Evolutionary conservation across 768 basidiomycete genomes (phyloP).

Genomic region (Suillus americanus): DNA sequence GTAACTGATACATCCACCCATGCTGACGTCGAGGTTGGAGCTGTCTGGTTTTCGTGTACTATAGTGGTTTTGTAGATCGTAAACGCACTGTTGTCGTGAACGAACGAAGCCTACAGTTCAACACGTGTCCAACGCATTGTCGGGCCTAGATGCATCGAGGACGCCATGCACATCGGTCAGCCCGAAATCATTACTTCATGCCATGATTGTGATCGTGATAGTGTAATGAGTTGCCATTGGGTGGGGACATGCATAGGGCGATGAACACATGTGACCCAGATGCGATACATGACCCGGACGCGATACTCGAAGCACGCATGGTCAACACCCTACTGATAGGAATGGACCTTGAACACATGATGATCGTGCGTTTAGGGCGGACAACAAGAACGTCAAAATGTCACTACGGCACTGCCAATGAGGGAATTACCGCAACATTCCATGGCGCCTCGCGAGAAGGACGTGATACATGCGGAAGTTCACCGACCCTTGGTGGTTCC

Average conservation of each 20-base stretch:
- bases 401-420: not conserved
- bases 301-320: not conserved
- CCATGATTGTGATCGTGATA: not conserved
- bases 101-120: not conserved
- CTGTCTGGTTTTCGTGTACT: not conserved
- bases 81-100: not conserved
- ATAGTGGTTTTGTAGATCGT: constrained; percentile 1
- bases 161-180: not conserved
- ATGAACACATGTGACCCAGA: not conserved
- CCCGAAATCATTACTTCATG: not conserved
- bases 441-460: not conserved
- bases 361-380: not conserved
- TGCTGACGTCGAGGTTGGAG: not conserved
- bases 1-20: constrained; percentile 1
- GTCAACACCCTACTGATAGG: not conserved
- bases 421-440: not conserved
- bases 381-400: not conserved
- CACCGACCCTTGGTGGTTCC: not conserved
- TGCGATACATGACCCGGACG: not conserved
- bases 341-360: not conserved
- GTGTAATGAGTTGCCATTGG: not conserved
- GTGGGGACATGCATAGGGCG: not conserved
- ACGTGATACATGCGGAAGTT: not conserved
- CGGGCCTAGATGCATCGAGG: not conserved
- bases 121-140: not conserved